Evolutionary conservation across 2,329 filamentous ascomycete species (phyloP), one percentile per base, ranked within the genome.

Genomic region (Fusarium scirpi): DNA sequence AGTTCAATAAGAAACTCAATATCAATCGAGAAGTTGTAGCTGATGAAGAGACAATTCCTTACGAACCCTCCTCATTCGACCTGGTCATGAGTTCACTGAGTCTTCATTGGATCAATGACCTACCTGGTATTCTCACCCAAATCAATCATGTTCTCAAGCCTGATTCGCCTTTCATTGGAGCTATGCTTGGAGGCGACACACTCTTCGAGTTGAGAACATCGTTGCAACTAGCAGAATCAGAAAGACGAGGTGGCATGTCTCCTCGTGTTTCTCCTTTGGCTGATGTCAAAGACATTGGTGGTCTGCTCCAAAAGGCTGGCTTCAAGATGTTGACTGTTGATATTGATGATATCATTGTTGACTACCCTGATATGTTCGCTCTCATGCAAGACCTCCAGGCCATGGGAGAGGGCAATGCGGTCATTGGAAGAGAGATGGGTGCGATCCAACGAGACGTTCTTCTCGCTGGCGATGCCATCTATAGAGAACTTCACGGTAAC

Each of bases 261-360:
- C 94, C 94, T 3, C 94, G 95, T 76, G 91, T 97, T 25, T 97
- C 94, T 6, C 96, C 96, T 5, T 81, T 99, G 22, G 96, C 95
- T 1, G 94, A 99, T 79, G 94, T 98, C 12, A 87, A 92, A 20
- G 97, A 99, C 77, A 88, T 98, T 2, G 96, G 96, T 4, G 94
- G 94, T 3, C 82, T 99, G 57, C 82, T 99, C 67, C 92, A 93
- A 73, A 90, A 91, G 68, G 93, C 95, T 1, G 94, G 94, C 20
- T 99, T 98, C 84, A 97, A 94, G 80, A 92, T 99, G 84, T 85
- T 98, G 74, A 99, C 97, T 0, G 94, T 99, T 2, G 96, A 99
- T 76, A 91, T 99, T 16, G 97, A 99, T 80, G 96, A 99, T 80
- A 97, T 99, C 53, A 89, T 98, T 29, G 94, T 99, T 30, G 94